Percentiles rank a stretch among this genome's conserved stretches.
phyloP scores from a whole-genome alignment of 129 eudicot species.

The Dittrichia graveolens region DNA sequence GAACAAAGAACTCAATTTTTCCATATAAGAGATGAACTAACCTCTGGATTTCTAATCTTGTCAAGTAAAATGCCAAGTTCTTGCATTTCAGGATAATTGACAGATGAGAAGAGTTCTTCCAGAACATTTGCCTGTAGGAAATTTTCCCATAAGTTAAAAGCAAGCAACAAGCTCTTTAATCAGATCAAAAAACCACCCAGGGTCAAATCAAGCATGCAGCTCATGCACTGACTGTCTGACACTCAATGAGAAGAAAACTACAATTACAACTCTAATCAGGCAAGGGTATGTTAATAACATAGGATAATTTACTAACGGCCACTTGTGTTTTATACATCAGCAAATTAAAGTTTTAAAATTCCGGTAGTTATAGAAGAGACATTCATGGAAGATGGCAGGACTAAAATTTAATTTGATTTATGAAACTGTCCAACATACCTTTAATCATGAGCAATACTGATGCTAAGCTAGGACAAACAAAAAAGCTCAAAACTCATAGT shows the following conservation, averaged over 20 bases:
- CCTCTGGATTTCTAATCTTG: slow-evolving; percentile 75
- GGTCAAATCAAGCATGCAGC: slow-evolving; percentile 8
- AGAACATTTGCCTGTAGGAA: slow-evolving; percentile 63
- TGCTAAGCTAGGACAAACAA: background rate
- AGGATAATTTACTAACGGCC: slow-evolving; percentile 15
- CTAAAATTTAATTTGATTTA: background rate
- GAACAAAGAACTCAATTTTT: slow-evolving; percentile 3
- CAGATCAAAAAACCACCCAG: slow-evolving; percentile 5
- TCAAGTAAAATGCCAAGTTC: slow-evolving; percentile 56
- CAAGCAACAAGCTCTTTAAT: background rate
- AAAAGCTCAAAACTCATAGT: background rate
- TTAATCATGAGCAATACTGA: background rate
- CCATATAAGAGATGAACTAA: slow-evolving; percentile 31
- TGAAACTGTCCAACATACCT: slow-evolving; percentile 17
- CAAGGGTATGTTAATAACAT: slow-evolving; percentile 12
- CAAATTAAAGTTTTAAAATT: background rate
- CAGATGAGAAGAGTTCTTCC: slow-evolving; percentile 74
- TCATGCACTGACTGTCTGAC: slow-evolving; percentile 8
- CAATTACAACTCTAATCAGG: background rate
- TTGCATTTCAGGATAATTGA: slow-evolving; percentile 52
- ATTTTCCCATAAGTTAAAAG: slow-evolving; percentile 28
- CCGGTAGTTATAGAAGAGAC: background rate
- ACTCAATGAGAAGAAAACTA: background rate
- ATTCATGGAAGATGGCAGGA: slow-evolving; percentile 11
- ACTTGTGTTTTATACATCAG: slow-evolving; percentile 23